Base-by-base conservation (phyloP, 768 basidiomycete species). In the Serpula lacrymans region DNA sequence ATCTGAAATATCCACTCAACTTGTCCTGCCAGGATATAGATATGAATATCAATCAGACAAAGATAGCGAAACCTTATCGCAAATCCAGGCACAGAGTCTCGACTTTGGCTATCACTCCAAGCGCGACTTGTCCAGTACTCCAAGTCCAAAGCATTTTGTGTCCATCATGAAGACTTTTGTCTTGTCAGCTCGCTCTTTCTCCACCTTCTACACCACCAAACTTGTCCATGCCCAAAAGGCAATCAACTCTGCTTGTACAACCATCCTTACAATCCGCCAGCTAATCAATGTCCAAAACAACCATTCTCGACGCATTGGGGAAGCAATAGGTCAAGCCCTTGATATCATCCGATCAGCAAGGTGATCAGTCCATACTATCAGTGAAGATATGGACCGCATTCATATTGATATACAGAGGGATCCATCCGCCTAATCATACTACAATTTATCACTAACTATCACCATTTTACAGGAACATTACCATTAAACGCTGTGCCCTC, bases 381-480 rank as follows among this genome's bases (percentile, higher is more conserved):
- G n/a, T 12, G 18, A 33, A 23, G 43, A 46, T 17, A 49, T 36
- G 14, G 26, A 35, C 16, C n/a, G 8, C 13, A 11, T 32, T 18
- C 13, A 20, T 18, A 35, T 27, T 22, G 5, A 30, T 16, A 31
- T 34, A 14, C 33, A 24, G 7, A 23, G 16, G 49, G 45, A 3
- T 46, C 50, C 43, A 41, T 54, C 3, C 54, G 55, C 37, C 48
- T 51, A 3, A 22, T 57, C 4, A 36, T 57, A 17, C 45, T 28
- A 10, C 23, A 45, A 8, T 20, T 57, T 7, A 31, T 16, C 12
- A 6, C 39, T 5, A 49, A 49, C 29, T 29, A 44, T 14, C 14
- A 42, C 8, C 8, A 22, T 13, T 24, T 9, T 2, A n/a, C 22
- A 13, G 20, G 11, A 1, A 27, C 23, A 26, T 17, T n/a, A n/a